Evolutionary conservation across 108 stramenopile species (phyloP).

Genomic region (Thalassiosira profunda): DNA sequence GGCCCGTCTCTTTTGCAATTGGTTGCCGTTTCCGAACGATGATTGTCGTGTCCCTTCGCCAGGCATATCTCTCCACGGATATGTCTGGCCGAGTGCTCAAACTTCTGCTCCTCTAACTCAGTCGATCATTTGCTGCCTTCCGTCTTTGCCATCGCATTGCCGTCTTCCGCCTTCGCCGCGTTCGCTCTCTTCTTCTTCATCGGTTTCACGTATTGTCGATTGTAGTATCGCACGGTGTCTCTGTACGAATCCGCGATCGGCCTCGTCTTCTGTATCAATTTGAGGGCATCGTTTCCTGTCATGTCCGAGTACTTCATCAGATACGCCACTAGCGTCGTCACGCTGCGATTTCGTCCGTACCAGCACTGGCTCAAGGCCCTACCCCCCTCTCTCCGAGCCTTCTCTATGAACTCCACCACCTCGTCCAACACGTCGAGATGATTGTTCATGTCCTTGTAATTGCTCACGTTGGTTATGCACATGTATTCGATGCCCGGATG

Average conservation of each 20-base stretch:
- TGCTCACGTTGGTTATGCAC: not conserved
- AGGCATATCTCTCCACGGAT: too few species aligned
- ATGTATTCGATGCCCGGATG: slow-evolving; percentile 20
- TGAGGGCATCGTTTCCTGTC: slow-evolving; percentile 7
- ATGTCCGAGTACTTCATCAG: slow-evolving; percentile 35
- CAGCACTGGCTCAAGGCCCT: slow-evolving; percentile 32
- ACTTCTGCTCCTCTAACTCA: too few species aligned
- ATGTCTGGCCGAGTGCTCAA: too few species aligned
- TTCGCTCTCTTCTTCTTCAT: too few species aligned
- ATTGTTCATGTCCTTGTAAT: not conserved
- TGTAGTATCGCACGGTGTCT: not conserved
- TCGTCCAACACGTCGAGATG: not conserved
- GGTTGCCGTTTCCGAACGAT: too few species aligned
- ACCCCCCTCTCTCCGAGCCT: slow-evolving; percentile 4
- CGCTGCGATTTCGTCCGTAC: slow-evolving; percentile 36
- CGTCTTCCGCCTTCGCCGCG: too few species aligned
- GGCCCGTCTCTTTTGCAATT: too few species aligned
- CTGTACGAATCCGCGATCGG: slow-evolving; percentile 22
- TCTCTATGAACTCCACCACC: slow-evolving; percentile 22
- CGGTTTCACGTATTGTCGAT: not conserved
- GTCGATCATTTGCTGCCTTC: too few species aligned
- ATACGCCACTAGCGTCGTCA: slow-evolving; percentile 31
- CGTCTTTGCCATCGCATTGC: too few species aligned
- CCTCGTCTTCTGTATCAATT: slow-evolving; percentile 13
- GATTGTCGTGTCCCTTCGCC: too few species aligned